These are phyloP conservation scores for Hordeum marinum DNA, from an alignment of 176 grass and related monocot genomes.

Conservation along the genomic window DNA sequence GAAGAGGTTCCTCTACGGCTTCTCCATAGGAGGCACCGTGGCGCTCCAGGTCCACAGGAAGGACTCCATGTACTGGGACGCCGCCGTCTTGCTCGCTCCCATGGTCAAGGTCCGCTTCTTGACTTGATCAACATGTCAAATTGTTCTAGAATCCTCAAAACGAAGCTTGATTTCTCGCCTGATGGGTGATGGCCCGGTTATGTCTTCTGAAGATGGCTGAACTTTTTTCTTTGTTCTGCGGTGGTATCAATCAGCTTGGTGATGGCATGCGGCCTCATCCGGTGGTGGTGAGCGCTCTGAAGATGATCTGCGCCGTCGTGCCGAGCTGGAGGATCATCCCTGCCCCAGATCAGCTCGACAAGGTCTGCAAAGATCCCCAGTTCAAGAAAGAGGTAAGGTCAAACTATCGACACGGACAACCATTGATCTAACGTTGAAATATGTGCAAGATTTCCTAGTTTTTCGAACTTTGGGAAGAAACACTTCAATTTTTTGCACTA, in stretches of 20 bases:
- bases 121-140: not conserved
- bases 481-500: too few species aligned
- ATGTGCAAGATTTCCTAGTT: too few species aligned
- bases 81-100: slow-evolving; percentile 49
- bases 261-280: slow-evolving; percentile 58
- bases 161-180: not conserved
- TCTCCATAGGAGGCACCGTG: slow-evolving; percentile 55
- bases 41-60: slow-evolving; percentile 43
- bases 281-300: slow-evolving; percentile 35
- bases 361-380: slow-evolving; percentile 46
- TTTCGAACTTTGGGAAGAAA: too few species aligned
- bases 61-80: slow-evolving; percentile 48
- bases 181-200: not conserved
- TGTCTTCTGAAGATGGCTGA: not conserved
- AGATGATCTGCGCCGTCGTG: slow-evolving; percentile 33
- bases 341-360: slow-evolving; percentile 51
- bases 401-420: not conserved
- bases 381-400: slow-evolving; percentile 51
- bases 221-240: not conserved
- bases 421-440: too few species aligned
- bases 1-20: slow-evolving; percentile 58
- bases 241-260: slow-evolving; percentile 40
- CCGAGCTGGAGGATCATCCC: slow-evolving; percentile 70
- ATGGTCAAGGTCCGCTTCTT: slow-evolving; percentile 47
- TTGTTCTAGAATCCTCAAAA: not conserved